phyloP scores from a whole-genome alignment of 768 basidiomycete species.

The Boletellus ananiceps region DNA sequence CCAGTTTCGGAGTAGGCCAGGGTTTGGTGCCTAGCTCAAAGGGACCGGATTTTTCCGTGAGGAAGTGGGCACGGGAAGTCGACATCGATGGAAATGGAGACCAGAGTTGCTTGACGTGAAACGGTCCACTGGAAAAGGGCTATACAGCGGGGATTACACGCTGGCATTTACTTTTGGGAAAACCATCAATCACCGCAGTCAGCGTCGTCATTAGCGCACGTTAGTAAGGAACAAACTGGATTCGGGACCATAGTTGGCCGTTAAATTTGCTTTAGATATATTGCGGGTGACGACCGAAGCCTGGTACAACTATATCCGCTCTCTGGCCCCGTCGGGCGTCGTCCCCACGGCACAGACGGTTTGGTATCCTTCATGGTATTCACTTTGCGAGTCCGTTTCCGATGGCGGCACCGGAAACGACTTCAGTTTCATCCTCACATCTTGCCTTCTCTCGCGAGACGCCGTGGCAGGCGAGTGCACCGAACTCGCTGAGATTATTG shows the following conservation, averaged over 20 bases:
- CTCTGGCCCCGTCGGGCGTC: slow-evolving; percentile 7
- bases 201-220: neutral
- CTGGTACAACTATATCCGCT: slow-evolving; percentile 28
- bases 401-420: neutral
- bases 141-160: neutral
- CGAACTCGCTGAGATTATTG: slow-evolving; percentile 2
- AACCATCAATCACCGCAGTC: neutral
- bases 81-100: slow-evolving; percentile 2
- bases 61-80: slow-evolving; percentile 14
- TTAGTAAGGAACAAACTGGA: slow-evolving; percentile 14
- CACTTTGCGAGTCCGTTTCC: neutral
- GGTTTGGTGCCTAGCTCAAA: slow-evolving; percentile 11
- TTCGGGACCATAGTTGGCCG: slow-evolving; percentile 19
- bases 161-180: neutral
- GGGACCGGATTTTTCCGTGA: slow-evolving; percentile 16
- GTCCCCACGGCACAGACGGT: neutral
- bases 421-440: neutral
- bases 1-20: slow-evolving; percentile 31
- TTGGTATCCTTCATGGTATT: slow-evolving; percentile 6
- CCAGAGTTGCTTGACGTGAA: neutral
- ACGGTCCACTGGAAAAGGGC: neutral
- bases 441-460: slow-evolving; percentile 10
- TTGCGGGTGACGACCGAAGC: slow-evolving; percentile 30
- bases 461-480: slow-evolving; percentile 1
- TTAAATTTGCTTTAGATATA: slow-evolving; percentile 18